Evolutionary conservation across 1,139 yeast genomes (phyloP), one percentile per base, ranked within the genome.

Genomic region (Tardiomyces blankii): DNA sequence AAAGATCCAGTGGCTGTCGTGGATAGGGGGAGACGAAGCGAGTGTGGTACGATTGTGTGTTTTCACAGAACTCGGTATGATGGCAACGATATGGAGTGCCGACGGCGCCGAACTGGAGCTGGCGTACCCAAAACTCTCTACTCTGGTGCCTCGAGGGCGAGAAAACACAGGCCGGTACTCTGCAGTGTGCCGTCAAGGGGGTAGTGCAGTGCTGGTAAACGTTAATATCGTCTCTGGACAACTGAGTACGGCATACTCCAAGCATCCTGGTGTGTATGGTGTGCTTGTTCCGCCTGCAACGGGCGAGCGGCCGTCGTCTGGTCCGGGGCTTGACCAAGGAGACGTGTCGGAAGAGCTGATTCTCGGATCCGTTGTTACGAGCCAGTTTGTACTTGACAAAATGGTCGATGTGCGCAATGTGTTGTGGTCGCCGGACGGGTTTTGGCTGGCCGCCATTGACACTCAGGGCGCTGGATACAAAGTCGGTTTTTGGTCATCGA

Each of bases 361-460:
- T 21, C 7, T 21, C 7, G 25, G 25, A 21, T 21, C 25, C 7
- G 7, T 7, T 7, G 25, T 21, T 21, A 7, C 25, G 7, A 4
- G 7, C 25, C 25, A 33, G 6, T 28, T 53, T 25, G 43, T 45
- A 5, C 46, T 58, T 12, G 42, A 41, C 3, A 51, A 53, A 6
- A 43, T 51, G n/a, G 46, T 57, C 9, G 60, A 56, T 45, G 46
- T 52, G 5, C 49, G 49, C 40, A 51, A 47, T 33, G 50, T 52
- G 13, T 47, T 50, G 42, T 53, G 53, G 52, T 57, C 61, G 2
- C 52, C 51, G 9, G 50, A 53, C 38, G 59, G 57, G 2, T 41
- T 48, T 18, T 55, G 49, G 42, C 46, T 57, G n/a, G 61, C 61
- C 3, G 54, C 55, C 7, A 44, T 51, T 4, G 63, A 60, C 30